Percentiles rank a stretch among this genome's conserved stretches.
phyloP scores from a whole-genome alignment of 2,329 filamentous ascomycete species.

The Fusarium buharicum region DNA sequence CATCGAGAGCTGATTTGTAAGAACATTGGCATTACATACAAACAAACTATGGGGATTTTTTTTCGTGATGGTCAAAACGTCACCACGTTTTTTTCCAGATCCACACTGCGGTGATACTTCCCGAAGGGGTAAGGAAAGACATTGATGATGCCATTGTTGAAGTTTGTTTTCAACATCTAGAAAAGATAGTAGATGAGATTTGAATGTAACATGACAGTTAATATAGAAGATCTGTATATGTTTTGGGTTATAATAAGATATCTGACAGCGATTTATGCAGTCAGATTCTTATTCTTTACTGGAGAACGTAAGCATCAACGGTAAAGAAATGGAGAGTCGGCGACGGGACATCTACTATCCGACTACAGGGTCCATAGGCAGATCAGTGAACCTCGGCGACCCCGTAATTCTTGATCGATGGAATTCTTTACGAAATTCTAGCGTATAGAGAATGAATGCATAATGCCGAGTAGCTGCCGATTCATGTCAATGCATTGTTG shows the following conservation, averaged over 20 bases:
- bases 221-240: too few relatives aligned
- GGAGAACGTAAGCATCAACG: background rate
- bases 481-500: background rate
- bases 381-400: conserved; percentile 6
- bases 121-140: conserved; percentile 30
- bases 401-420: conserved; percentile 8
- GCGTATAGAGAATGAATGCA: conserved; percentile 4
- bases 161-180: background rate
- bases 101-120: conserved; percentile 35
- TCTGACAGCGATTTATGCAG: background rate
- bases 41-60: conserved; percentile 17
- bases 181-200: too few relatives aligned
- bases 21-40: conserved; percentile 2
- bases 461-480: conserved; percentile 18
- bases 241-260: too few relatives aligned
- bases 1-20: conserved; percentile 26
- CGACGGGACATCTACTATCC: background rate
- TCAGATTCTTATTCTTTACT: background rate
- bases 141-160: conserved; percentile 10
- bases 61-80: conserved; percentile 20
- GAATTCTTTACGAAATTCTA: conserved; percentile 27
- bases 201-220: too few relatives aligned
- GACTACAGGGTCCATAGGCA: background rate
- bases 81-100: conserved; percentile 15
- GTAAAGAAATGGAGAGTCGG: too few relatives aligned